A percentile compares a stretch with the other conserved stretches of the same genome.
Evolutionary conservation across 1,284 basidiomycete species (phyloP).

Genomic region (Pterulicium gracile): DNA sequence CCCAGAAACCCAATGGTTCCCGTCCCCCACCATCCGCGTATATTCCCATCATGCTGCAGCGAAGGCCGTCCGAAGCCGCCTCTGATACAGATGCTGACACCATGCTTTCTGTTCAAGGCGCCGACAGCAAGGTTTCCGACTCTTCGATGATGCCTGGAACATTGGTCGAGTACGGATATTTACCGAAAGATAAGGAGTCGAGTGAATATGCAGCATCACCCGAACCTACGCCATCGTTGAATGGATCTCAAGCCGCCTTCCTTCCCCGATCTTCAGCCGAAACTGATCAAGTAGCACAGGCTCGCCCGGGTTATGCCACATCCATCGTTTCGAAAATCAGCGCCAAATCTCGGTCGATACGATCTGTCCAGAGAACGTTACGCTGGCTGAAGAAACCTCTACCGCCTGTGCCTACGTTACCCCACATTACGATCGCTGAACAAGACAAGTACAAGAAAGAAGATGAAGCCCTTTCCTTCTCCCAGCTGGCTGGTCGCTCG

Average conservation of each 20-base stretch:
- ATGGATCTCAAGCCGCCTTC: not conserved
- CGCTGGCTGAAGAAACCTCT: conserved; percentile 42
- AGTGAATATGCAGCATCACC: too few relatives aligned
- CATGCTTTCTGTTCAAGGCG: not conserved
- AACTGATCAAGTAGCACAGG: conserved; percentile 29
- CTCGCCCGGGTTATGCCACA: conserved; percentile 33
- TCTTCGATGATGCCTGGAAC: not conserved
- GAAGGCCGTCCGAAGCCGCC: not conserved
- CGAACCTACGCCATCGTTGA: not conserved
- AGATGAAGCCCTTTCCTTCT: conserved; percentile 37
- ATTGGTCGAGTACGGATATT: not conserved
- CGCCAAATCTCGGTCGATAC: conserved; percentile 15
- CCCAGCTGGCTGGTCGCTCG: conserved; percentile 41
- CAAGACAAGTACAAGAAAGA: conserved; percentile 28
- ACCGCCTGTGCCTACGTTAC: conserved; percentile 41
- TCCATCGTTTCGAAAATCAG: conserved; percentile 40
- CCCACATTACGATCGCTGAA: conserved; percentile 28
- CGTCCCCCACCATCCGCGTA: not conserved
- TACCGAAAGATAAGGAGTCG: not conserved
- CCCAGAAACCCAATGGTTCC: conserved; percentile 6
- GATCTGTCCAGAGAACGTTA: conserved; percentile 25
- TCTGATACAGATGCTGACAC: not conserved
- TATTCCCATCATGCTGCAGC: conserved; percentile 8
- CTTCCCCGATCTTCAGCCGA: conserved; percentile 9
- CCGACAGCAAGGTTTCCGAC: not conserved